Evolutionary conservation across 768 basidiomycete species (phyloP), one percentile per base, ranked within the genome.

Genomic region (Trametes gibbosa): DNA sequence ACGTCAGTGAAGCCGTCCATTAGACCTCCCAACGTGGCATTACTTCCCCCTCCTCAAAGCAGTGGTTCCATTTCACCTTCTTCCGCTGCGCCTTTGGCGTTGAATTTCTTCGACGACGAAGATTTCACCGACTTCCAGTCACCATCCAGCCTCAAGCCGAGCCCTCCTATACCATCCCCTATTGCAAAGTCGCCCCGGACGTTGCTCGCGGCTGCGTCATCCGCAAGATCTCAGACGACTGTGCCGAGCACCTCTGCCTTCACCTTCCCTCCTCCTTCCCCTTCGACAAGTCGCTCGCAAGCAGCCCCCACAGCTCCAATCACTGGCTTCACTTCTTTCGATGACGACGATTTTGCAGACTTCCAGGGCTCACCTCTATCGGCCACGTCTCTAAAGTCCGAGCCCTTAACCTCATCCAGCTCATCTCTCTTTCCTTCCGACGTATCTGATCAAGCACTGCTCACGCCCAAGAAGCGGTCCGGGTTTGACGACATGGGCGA

Each of bases 401-500:
- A 13, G 27, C 42, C 46, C 5, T 12, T 41, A 10, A 39, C 46
- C 17, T 70, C 70, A 57, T 58, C 67, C 63, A 67, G 59, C 61
- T 50, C 68, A 57, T 39, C 61, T 24, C 61, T 59, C 23, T 58
- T 67, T 47, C 40, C 43, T 66, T 46, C 65, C 19, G 56, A 63
- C 67, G 62, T 47, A 62, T 67, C 66, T 1, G 56, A 64, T 40
- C 55, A 58, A 29, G 17, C 62, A 24, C 50, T 68, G 64, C 53
- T 72, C 62, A 46, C 61, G 50, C 60, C 63, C 12, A 61, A 56
- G 41, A 48, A 62, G 35, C n/a, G 25, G 9, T 70, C 74, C 5
- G 59, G 60, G 9, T 74, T 79, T 53, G 78, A 80, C 63, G 76
- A 78, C 61, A 81, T 83, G 65, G 76, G 77, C 62, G 79, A 79